Percentiles rank a stretch among this genome's conserved stretches.
These are phyloP conservation scores for Penicillium sp. DNA, from an alignment of 2,329 filamentous ascomycete species.

Conservation along the genomic window DNA sequence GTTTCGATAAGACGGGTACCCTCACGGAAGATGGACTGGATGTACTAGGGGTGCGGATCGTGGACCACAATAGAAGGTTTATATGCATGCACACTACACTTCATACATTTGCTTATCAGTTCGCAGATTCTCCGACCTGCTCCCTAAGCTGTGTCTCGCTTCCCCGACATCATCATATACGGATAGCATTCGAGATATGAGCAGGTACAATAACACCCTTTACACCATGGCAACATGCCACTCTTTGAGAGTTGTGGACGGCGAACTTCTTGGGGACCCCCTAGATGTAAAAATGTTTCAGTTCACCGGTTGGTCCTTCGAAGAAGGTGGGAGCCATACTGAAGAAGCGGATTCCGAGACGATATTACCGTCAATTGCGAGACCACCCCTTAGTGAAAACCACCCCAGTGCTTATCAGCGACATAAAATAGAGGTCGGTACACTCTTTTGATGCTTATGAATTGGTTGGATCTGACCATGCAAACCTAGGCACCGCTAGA, in stretches of 20 bases:
- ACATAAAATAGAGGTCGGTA: constrained; percentile 33
- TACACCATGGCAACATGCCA: constrained; percentile 98
- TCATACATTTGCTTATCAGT: no score
- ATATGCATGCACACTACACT: no score
- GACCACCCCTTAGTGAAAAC: no score
- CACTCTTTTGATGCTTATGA: no score
- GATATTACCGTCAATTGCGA: constrained; percentile 66
- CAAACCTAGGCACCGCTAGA: constrained; percentile 59
- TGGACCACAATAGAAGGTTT: constrained; percentile 50
- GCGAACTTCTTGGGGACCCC: constrained; percentile 83
- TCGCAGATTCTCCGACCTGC: background rate
- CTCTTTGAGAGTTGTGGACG: constrained; percentile 76
- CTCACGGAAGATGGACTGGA: constrained; percentile 93
- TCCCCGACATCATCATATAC: no score
- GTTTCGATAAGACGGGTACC: constrained; percentile 97
- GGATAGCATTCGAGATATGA: no score
- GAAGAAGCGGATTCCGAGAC: constrained; percentile 79
- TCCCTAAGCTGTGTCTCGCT: no score
- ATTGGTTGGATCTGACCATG: no score
- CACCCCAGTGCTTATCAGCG: no score
- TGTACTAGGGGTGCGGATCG: constrained; percentile 79
- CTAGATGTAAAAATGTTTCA: constrained; percentile 98
- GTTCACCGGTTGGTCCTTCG: constrained; percentile 84
- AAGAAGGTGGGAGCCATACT: constrained; percentile 68
- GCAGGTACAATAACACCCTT: no score